Conservation (phyloP, 2,329 filamentous ascomycete genomes). For the Pseudocercospora vitis region DNA sequence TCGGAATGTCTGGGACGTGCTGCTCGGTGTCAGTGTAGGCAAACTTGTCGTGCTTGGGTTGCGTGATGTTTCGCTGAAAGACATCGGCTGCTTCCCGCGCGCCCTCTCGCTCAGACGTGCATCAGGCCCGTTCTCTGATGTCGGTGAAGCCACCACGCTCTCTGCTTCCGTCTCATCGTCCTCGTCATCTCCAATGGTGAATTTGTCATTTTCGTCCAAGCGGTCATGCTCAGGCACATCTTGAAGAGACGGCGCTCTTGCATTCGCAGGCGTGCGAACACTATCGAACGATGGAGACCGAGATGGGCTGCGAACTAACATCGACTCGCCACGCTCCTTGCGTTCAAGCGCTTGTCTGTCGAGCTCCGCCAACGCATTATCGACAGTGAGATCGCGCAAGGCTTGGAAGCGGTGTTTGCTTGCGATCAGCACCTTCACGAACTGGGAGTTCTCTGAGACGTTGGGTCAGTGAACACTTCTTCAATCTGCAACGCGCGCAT, state of each 20-base stretch:
- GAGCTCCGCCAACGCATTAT: conserved; percentile 88
- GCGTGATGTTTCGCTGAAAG: conserved; percentile 48
- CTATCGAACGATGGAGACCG: conserved; percentile 67
- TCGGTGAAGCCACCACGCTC: not conserved
- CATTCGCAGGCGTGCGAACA: conserved; percentile 60
- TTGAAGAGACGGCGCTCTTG: conserved; percentile 58
- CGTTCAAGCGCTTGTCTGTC: conserved; percentile 70
- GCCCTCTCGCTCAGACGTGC: conserved; percentile 90
- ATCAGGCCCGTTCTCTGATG: not conserved
- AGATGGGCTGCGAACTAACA: conserved; percentile 37
- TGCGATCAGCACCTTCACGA: conserved; percentile 76
- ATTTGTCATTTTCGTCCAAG: conserved; percentile 40
- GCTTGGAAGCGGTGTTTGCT: conserved; percentile 82
- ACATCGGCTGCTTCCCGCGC: conserved; percentile 89
- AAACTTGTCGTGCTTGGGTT: conserved; percentile 80
- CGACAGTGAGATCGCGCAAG: conserved; percentile 81
- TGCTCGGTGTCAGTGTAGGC: conserved; percentile 61
- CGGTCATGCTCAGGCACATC: conserved; percentile 78
- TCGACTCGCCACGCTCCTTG: conserved; percentile 51
- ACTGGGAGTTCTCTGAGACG: conserved; percentile 69
- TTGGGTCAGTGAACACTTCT: conserved; percentile 10
- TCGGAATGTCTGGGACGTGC: conserved; percentile 58
- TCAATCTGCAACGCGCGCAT: too few species aligned
- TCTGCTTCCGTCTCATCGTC: conserved; percentile 53
- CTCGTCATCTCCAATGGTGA: conserved; percentile 89